These are phyloP conservation scores for Cyberlindnera maclurae DNA, from an alignment of 805 yeast genomes.

Conservation along the genomic window DNA sequence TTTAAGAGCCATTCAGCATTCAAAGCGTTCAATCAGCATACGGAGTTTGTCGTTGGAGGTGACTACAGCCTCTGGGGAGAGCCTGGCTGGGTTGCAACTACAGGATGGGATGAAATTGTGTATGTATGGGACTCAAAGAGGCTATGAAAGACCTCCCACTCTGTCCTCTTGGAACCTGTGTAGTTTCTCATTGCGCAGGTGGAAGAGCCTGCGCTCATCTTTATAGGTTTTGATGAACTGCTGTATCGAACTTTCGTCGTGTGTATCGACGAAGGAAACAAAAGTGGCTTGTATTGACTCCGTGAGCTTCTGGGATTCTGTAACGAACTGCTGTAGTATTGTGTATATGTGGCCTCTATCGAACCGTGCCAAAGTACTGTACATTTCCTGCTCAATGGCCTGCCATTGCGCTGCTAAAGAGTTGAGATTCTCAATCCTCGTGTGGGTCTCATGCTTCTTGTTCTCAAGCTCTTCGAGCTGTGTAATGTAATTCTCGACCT, in stretches of 20 bases:
- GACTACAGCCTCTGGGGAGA: slow-evolving; percentile 97
- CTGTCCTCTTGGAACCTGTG: slow-evolving; percentile 34
- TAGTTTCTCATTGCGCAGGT: slow-evolving; percentile 39
- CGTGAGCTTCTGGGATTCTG: slow-evolving; percentile 27
- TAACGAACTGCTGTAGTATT: slow-evolving; percentile 24
- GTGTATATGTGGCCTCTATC: slow-evolving; percentile 28
- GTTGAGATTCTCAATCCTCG: slow-evolving; percentile 5
- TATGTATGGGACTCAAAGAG: slow-evolving; percentile 76
- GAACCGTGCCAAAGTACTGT: slow-evolving; percentile 28
- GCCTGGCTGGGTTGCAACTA: slow-evolving; percentile 91
- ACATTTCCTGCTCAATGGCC: slow-evolving; percentile 28
- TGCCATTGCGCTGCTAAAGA: slow-evolving; percentile 27
- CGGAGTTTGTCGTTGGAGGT: slow-evolving; percentile 86
- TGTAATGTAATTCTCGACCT: slow-evolving; percentile 22
- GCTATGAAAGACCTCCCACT: slow-evolving; percentile 21
- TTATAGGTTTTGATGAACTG: slow-evolving; percentile 36
- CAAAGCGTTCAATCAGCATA: slow-evolving; percentile 57
- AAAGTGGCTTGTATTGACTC: slow-evolving; percentile 29
- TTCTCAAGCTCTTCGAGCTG: slow-evolving; percentile 23
- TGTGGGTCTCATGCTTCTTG: slow-evolving; percentile 20
- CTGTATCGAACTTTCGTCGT: slow-evolving; percentile 27
- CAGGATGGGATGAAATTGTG: slow-evolving; percentile 96
- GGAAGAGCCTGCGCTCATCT: slow-evolving; percentile 34
- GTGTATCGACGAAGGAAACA: slow-evolving; percentile 18
- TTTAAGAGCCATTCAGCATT: slow-evolving; percentile 44